phyloP scores from a whole-genome alignment of 1,284 basidiomycete genomes.

The Sporisorium graminicola region DNA sequence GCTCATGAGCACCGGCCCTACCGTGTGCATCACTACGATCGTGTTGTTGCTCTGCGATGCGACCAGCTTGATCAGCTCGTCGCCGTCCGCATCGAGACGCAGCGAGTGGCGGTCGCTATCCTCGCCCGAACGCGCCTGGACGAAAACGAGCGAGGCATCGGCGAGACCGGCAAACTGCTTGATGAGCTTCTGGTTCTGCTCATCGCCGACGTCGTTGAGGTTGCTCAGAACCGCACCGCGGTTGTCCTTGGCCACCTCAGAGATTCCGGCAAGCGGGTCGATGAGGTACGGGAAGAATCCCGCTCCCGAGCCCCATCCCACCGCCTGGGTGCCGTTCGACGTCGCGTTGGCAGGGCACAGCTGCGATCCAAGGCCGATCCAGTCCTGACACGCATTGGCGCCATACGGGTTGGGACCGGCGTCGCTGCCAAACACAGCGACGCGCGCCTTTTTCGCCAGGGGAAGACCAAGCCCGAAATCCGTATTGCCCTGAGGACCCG shows the following conservation, averaged over 20 bases:
- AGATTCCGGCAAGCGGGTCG: constrained; percentile 50
- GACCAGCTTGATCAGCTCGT: constrained; percentile 69
- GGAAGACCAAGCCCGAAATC: constrained; percentile 40
- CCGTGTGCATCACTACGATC: constrained; percentile 81
- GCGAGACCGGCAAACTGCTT: constrained; percentile 28
- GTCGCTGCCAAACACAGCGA: constrained; percentile 47
- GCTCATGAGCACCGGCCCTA: constrained; percentile 47
- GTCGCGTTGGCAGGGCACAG: constrained; percentile 39
- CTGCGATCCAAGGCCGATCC: constrained; percentile 55
- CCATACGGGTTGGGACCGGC: constrained; percentile 44
- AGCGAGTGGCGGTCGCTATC: constrained; percentile 70
- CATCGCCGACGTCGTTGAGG: constrained; percentile 45
- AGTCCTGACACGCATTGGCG: constrained; percentile 35
- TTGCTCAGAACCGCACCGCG: constrained; percentile 32
- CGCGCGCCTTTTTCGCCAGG: constrained; percentile 28
- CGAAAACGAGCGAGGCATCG: constrained; percentile 48
- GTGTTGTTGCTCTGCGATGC: constrained; percentile 76
- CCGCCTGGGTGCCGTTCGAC: constrained; percentile 40
- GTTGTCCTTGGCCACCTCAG: constrained; percentile 24
- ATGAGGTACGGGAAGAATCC: constrained; percentile 59
- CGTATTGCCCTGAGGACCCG: constrained; percentile 22
- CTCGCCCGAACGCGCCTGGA: constrained; percentile 71
- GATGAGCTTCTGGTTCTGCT: constrained; percentile 27
- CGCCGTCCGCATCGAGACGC: constrained; percentile 66
- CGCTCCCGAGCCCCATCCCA: constrained; percentile 39